Evolutionary conservation across 2,329 filamentous ascomycete species (phyloP), one percentile per base, ranked within the genome.

Genomic region (Thyridium curvatum): DNA sequence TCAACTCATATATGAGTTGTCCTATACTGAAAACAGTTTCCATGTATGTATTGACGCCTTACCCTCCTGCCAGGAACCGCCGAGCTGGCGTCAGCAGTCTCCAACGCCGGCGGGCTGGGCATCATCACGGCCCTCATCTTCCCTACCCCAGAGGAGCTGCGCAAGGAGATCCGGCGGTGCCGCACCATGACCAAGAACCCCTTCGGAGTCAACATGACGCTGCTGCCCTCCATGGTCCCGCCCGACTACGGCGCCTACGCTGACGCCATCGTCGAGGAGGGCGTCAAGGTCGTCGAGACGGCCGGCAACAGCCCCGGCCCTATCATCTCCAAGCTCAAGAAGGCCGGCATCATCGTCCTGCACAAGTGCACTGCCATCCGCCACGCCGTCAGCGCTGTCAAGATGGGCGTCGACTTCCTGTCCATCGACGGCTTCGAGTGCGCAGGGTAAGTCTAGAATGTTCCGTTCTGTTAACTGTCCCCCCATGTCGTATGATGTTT

Each of bases 351-450:
- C 53, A 91, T 77, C 40, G 81, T 98, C 52, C 70, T 98, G 41
- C 93, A 98, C 77, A 98, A 98, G 69, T 97, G 93, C 72, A 98
- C 93, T 8, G 94, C 88, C 5, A 94, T 98, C 65, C 74, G 89
- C 40, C 93, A 98, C 60, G 93, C 93, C 15, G 79, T 88, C 61
- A 89, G 84, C 48, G 93, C 93, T 35, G 76, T 94, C 42, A 95
- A 94, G 65, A 80, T 97, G 30, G 93, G 93, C 46, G 93, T 96
- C 4, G 93, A 98, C 64, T 97, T 98, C 65, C 68, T 98, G 41
- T 90, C 84, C 49, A 97, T 98, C 52, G 93, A 98, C 59, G 93
- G 93, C 32, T 97, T 98, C 59, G 93, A 98, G 65, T 98, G 93
- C 66, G 93, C 89, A 32, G 93, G 75, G 56, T 60, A 46, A 46